Evolutionary conservation across 2,329 filamentous ascomycete species (phyloP).

Genomic region (Beauveria medogensis): DNA sequence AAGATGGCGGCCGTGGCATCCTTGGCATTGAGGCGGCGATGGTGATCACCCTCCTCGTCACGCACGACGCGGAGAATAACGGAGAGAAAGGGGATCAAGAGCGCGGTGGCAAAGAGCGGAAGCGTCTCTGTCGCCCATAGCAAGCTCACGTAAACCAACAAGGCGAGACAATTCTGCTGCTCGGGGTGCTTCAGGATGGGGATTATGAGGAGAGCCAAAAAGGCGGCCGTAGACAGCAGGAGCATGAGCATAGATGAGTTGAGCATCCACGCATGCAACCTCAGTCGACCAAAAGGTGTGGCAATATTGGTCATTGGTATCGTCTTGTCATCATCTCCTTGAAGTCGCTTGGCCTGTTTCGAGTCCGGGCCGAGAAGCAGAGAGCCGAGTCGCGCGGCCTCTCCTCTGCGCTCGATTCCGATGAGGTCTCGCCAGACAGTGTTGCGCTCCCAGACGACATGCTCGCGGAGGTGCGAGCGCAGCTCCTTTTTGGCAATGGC

Average conservation of each 20-base stretch:
- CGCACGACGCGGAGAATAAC: slow-evolving; percentile 81
- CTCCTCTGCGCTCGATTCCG: slow-evolving; percentile 88
- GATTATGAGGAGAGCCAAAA: slow-evolving; percentile 63
- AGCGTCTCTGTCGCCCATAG: slow-evolving; percentile 98
- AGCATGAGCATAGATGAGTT: slow-evolving; percentile 75
- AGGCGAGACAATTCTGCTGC: slow-evolving; percentile 91
- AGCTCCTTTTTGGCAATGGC: slow-evolving; percentile 74
- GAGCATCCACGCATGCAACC: slow-evolving; percentile 73
- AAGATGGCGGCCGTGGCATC: slow-evolving; percentile 80
- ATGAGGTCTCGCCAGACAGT: slow-evolving; percentile 99
- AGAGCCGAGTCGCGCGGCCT: slow-evolving; percentile 84
- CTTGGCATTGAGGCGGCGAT: slow-evolving; percentile 70
- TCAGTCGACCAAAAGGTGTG: slow-evolving; percentile 73
- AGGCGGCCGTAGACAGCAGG: slow-evolving; percentile 61
- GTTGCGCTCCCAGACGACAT: slow-evolving; percentile 98
- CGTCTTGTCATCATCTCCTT: slow-evolving; percentile 71
- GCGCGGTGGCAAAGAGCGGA: slow-evolving; percentile 90
- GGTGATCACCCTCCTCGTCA: slow-evolving; percentile 54
- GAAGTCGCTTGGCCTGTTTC: slow-evolving; percentile 62
- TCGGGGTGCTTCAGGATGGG: slow-evolving; percentile 81
- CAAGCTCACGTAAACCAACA: slow-evolving; percentile 88
- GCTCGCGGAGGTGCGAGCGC: slow-evolving; percentile 83
- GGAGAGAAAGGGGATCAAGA: slow-evolving; percentile 87
- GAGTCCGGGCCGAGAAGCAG: slow-evolving; percentile 71
- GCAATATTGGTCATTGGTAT: slow-evolving; percentile 57